Conservation (phyloP, 1,284 basidiomycete genomes). For the Moesziomyces sp. region DNA sequence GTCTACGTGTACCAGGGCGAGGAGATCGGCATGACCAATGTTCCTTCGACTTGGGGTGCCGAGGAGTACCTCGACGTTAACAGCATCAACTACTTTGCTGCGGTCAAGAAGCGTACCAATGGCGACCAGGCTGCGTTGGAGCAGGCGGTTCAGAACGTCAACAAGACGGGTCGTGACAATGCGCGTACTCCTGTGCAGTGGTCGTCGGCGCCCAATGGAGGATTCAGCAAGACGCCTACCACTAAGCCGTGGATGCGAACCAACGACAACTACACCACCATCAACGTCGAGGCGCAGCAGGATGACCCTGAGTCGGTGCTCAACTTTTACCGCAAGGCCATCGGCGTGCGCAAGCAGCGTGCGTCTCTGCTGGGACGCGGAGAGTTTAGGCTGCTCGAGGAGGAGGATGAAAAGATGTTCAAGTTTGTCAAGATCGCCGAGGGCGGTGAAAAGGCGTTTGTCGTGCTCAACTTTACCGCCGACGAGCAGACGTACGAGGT, state of each 20-base stretch:
- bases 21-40: slow-evolving; percentile 76
- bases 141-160: slow-evolving; percentile 70
- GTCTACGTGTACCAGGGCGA: slow-evolving; percentile 78
- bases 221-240: slow-evolving; percentile 74
- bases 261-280: slow-evolving; percentile 75
- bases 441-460: slow-evolving; percentile 54
- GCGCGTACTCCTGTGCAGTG: slow-evolving; percentile 79
- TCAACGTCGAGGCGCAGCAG: slow-evolving; percentile 75
- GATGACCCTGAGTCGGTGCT: slow-evolving; percentile 72
- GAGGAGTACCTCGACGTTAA: slow-evolving; percentile 70
- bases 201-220: slow-evolving; percentile 73
- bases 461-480: slow-evolving; percentile 53
- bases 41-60: slow-evolving; percentile 76
- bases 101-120: slow-evolving; percentile 30
- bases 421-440: slow-evolving; percentile 72
- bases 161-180: slow-evolving; percentile 78
- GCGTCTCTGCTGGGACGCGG: slow-evolving; percentile 74
- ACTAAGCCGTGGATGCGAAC: slow-evolving; percentile 79
- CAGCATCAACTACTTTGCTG: slow-evolving; percentile 52
- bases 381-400: slow-evolving; percentile 72
- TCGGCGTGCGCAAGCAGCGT: slow-evolving; percentile 73
- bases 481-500: slow-evolving; percentile 30
- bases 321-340: slow-evolving; percentile 74
- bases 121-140: slow-evolving; percentile 67
- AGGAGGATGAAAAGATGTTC: slow-evolving; percentile 72